Base-by-base conservation (phyloP, 257 asterid species). In the Ophiorrhiza pumila region DNA sequence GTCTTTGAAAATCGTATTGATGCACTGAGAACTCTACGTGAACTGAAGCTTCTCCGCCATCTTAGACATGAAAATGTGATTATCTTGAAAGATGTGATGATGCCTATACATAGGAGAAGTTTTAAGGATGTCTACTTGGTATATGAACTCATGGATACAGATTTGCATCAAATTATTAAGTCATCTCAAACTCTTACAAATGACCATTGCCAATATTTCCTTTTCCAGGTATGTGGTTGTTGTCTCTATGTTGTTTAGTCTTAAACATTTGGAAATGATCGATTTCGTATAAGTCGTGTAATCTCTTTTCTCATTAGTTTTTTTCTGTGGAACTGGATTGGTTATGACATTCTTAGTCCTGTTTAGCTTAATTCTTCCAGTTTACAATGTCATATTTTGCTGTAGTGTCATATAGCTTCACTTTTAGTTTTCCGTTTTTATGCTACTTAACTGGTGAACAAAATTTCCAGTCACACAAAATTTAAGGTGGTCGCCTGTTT, bases 111-210 rank as follows among this genome's bases (percentile, higher is more conserved):
- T 27, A 76, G 67, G 66, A 76, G 71, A 37, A 76, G 76, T 29
- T 76, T 76, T 62, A 76, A 76, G 71, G 80, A 76, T 69, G 80
- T 76, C 53, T 76, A 76, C 76, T 62, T 76, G 65, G 80, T 76
- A 2, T 76, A 76, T 62, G 80, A 76, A 63, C 80, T 76, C 55
- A 76, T 76, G 80, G 80, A 76, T 69, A 76, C 80, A 12, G 80
- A 76, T 71, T 64, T 76, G 70, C 80, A 76, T 71, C 80, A 76
- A 22, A 76, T 76, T 50, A 68, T 76, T 27, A 76, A 76, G 66
- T 76, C 80, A 63, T 76, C 80, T 39, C 80, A 76, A 55, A 69
- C 80, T 61, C 80, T 76, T 39, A 25, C 75, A 49, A 76, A 76
- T 62, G 80, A 76, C 49, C 80, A 76, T 45, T 76, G 76, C 72